Conservation (phyloP, 305 asterid species). For the Caryopteris hybrid region DNA sequence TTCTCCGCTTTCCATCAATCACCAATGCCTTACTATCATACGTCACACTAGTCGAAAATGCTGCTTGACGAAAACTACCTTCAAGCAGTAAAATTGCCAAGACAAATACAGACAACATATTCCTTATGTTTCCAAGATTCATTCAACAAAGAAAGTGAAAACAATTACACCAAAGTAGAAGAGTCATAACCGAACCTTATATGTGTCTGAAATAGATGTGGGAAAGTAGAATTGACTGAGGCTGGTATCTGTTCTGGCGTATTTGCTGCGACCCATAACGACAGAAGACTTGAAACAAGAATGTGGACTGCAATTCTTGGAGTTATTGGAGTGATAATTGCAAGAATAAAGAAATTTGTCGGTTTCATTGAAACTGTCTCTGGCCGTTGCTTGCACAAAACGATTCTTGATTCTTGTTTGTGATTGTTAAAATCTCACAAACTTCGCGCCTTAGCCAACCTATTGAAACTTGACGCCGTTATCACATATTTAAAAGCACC, state of each 20-base stretch:
- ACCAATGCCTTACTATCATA: constrained; percentile 71
- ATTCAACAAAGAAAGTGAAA: background rate
- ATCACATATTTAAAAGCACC: too few relatives aligned
- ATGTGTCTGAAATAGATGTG: background rate
- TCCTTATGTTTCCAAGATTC: background rate
- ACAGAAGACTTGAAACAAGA: constrained; percentile 11
- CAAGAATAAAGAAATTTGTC: constrained; percentile 12
- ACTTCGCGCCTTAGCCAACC: background rate
- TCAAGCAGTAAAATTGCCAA: constrained; percentile 26
- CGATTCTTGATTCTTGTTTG: background rate
- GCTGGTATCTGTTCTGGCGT: constrained; percentile 15
- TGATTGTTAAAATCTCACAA: background rate
- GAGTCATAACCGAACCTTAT: constrained; percentile 19
- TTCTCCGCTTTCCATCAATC: constrained; percentile 73
- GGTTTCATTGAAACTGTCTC: background rate
- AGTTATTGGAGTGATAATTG: constrained; percentile 15
- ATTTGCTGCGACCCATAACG: constrained; percentile 21
- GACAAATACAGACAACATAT: constrained; percentile 24
- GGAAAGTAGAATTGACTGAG: background rate
- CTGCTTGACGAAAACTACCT: constrained; percentile 29
- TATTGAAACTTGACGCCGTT: too few relatives aligned
- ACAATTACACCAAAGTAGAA: background rate
- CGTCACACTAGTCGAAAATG: constrained; percentile 39
- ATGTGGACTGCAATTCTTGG: constrained; percentile 16
- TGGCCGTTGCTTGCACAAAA: background rate